Evolutionary conservation across 192 early-diverging fungal species (phyloP).

Genomic region (Backusella circina): DNA sequence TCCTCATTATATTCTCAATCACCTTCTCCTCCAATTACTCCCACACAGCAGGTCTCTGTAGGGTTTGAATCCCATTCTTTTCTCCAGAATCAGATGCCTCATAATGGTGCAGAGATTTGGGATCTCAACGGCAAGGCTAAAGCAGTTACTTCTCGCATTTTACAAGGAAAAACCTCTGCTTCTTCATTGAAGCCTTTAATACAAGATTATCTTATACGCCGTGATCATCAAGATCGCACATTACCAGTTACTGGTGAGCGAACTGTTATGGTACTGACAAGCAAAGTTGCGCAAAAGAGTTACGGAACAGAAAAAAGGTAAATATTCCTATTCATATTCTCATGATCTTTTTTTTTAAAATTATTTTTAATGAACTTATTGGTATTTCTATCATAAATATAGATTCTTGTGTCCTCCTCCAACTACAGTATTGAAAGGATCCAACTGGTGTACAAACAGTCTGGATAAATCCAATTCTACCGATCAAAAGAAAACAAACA

Average conservation of each 20-base stretch:
- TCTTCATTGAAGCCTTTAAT: slow-evolving; percentile 32
- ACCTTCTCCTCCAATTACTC: slow-evolving; percentile 28
- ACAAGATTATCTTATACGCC: slow-evolving; percentile 40
- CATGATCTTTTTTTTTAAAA: neutral
- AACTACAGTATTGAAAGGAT: slow-evolving; percentile 66
- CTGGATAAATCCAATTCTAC: neutral
- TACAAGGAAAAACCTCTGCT: neutral
- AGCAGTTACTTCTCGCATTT: neutral
- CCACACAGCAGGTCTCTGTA: slow-evolving; percentile 11
- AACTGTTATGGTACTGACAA: slow-evolving; percentile 73
- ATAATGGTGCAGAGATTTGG: neutral
- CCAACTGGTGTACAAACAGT: slow-evolving; percentile 55
- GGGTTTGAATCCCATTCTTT: slow-evolving; percentile 6
- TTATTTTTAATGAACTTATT: neutral
- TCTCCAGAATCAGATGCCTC: neutral
- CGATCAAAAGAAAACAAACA: neutral
- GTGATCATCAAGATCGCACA: slow-evolving; percentile 18
- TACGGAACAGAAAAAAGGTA: slow-evolving; percentile 92
- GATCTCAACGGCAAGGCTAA: neutral
- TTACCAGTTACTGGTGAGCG: slow-evolving; percentile 41
- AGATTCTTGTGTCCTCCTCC: slow-evolving; percentile 83
- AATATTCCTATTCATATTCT: neutral
- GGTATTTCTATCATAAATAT: neutral
- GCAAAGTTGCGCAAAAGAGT: slow-evolving; percentile 88
- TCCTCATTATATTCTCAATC: slow-evolving; percentile 7